phyloP scores from a whole-genome alignment of 176 grass and related monocot genomes.

The Carex littledalei region DNA sequence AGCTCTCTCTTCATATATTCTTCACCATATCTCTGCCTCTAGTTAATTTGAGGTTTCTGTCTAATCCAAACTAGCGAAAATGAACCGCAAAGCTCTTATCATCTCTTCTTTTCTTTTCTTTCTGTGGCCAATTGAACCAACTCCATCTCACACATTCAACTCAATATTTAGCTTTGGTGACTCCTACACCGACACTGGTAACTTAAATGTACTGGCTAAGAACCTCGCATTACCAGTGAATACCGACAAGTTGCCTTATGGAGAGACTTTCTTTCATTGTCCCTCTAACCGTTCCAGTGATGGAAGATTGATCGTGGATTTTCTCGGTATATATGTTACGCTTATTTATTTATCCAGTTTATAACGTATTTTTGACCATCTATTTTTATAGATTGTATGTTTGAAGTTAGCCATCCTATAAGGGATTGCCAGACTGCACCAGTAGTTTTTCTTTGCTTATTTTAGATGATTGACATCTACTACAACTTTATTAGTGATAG shows the following conservation, averaged over 20 bases:
- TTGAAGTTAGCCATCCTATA: no score
- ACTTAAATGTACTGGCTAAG: slow-evolving; percentile 36
- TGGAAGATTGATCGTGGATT: slow-evolving; percentile 63
- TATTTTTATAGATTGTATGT: no score
- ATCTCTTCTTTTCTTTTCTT: background rate
- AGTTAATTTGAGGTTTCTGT: background rate
- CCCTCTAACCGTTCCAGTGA: slow-evolving; percentile 66
- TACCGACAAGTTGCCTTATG: slow-evolving; percentile 58
- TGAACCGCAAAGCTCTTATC: background rate
- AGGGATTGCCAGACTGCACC: no score
- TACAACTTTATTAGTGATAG: no score
- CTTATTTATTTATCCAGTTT: no score
- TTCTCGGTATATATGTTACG: slow-evolving; percentile 42
- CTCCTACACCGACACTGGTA: slow-evolving; percentile 74
- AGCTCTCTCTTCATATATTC: no score
- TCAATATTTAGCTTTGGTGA: slow-evolving; percentile 79
- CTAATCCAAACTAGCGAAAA: background rate
- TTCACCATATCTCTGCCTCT: no score
- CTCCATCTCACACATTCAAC: slow-evolving; percentile 38
- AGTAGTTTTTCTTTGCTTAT: no score
- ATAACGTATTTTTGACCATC: no score
- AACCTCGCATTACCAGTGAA: slow-evolving; percentile 24
- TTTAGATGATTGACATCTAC: no score
- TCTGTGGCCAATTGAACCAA: background rate
- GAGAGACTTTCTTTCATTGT: slow-evolving; percentile 53